Evolutionary conservation across 441 rosid genomes (phyloP), one percentile per base, ranked within the genome.

Genomic region (Populus hybrid): DNA sequence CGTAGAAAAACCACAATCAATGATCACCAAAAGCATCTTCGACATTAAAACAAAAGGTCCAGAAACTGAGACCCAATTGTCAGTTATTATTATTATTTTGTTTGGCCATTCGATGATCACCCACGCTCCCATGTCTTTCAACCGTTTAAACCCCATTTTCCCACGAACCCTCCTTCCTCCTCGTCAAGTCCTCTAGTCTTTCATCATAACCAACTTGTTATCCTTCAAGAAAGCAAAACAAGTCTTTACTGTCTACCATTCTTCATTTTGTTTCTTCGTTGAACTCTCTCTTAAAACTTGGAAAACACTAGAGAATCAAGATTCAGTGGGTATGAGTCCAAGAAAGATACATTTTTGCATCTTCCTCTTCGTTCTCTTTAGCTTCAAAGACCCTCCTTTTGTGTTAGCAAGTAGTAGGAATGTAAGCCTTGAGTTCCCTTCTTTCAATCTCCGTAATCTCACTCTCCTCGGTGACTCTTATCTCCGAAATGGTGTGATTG

Each of bases 401-500:
- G 74, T 70, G 20, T 68, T 78, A 0, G 76, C 87, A 12, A 74
- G 68, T 20, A 0, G 14, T 21, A 3, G 65, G 6, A 86, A 82
- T 64, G 74, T 84, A 0, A 79, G 82, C 69, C 90, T 96, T 82
- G 80, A 82, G 50, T 91, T 90, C 93, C 73, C 88, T 40, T 87
- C 88, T 61, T 88, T 96, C 85, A 81, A 83, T 59, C 86, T 92
- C 81, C 86, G 91, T 8, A 93, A 92, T 85, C 88, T 96, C 79
- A 93, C 98, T 18, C 98, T 96, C 78, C 95, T 94, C 28, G 99
- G 97, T 18, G 97, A 94, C 74, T 89, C 98, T 72, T 93, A 93
- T 75, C 94, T 96, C 81, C 83, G 89, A 21, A 79, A 88, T 75
- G 99, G 98, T 66, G 89, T 83, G 16, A 74, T 92, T 4, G 97